phyloP scores from a whole-genome alignment of 2,329 filamentous ascomycete genomes.

The Gnomoniopsis sp. region DNA sequence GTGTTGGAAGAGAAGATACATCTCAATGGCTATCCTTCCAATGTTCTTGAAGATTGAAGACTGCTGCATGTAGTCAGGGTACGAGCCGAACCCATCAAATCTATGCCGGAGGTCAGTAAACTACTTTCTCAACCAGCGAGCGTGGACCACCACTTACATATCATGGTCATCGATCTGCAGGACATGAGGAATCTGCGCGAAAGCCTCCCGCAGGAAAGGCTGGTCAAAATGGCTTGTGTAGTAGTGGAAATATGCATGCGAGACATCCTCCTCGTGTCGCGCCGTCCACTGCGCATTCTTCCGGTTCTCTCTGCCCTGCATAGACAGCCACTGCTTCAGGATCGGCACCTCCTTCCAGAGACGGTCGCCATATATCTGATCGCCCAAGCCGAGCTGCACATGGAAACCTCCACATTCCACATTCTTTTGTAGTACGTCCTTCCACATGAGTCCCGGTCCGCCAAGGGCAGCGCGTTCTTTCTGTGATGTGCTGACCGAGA shows the following conservation, averaged over 20 bases:
- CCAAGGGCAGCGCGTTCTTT: constrained; percentile 83
- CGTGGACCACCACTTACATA: constrained; percentile 81
- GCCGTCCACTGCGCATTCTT: constrained; percentile 91
- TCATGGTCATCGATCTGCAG: constrained; percentile 95
- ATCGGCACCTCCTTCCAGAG: constrained; percentile 95
- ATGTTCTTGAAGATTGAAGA: constrained; percentile 99
- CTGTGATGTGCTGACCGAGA: constrained; percentile 80
- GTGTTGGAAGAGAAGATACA: constrained; percentile 98
- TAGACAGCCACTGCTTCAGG: constrained; percentile 91
- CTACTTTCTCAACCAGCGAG: constrained; percentile 37
- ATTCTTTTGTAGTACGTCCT: constrained; percentile 96
- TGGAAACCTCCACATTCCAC: constrained; percentile 95
- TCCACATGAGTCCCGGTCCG: constrained; percentile 96
- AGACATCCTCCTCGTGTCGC: constrained; percentile 90
- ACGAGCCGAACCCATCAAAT: constrained; percentile 96
- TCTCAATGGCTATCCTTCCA: constrained; percentile 89
- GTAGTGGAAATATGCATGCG: constrained; percentile 97
- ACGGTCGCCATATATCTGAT: constrained; percentile 92
- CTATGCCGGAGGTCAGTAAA: constrained; percentile 39
- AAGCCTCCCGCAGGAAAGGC: constrained; percentile 88
- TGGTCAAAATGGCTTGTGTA: constrained; percentile 99
- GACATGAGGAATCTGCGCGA: constrained; percentile 94
- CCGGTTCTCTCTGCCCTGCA: constrained; percentile 87
- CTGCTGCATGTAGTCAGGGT: constrained; percentile 97
- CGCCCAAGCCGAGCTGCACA: constrained; percentile 84